These are phyloP conservation scores for Sporothrix brunneoviolacea DNA, from an alignment of 2,329 filamentous ascomycete species.

Conservation along the genomic window DNA sequence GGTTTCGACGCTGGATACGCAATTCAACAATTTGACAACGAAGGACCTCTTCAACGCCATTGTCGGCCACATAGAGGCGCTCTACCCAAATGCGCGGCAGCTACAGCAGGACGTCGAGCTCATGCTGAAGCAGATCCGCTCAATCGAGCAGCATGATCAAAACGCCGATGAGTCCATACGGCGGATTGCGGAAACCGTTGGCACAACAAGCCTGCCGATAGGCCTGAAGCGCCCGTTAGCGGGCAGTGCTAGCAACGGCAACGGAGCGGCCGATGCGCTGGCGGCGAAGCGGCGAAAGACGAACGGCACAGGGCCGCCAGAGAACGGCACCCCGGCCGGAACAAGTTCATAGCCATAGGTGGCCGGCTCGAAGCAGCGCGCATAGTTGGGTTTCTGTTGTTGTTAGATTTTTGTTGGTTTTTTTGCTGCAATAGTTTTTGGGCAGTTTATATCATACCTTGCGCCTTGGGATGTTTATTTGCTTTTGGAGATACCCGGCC, in stretches of 20 bases:
- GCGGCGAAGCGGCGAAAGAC: slow-evolving; percentile 1
- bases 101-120: slow-evolving; percentile 14
- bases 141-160: background rate
- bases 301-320: background rate
- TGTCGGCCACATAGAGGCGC: slow-evolving; percentile 29
- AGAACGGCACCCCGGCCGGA: background rate
- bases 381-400: too few relatives aligned
- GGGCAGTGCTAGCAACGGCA: background rate
- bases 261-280: background rate
- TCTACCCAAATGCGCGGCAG: slow-evolving; percentile 22
- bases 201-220: too few relatives aligned
- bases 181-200: too few relatives aligned
- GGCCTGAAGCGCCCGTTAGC: background rate
- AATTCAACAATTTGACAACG: slow-evolving; percentile 44
- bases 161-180: background rate
- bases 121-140: background rate
- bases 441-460: too few relatives aligned
- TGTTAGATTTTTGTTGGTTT: too few relatives aligned
- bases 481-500: too few relatives aligned
- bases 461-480: too few relatives aligned
- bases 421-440: too few relatives aligned
- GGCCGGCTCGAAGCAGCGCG: too few relatives aligned
- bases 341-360: too few relatives aligned
- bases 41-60: slow-evolving; percentile 36
- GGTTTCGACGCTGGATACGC: slow-evolving; percentile 35